A percentile compares a stretch with the other conserved stretches of the same genome.
These are phyloP conservation scores for Colletotrichum sublineola DNA, from an alignment of 2,329 filamentous ascomycete genomes.

Conservation along the genomic window DNA sequence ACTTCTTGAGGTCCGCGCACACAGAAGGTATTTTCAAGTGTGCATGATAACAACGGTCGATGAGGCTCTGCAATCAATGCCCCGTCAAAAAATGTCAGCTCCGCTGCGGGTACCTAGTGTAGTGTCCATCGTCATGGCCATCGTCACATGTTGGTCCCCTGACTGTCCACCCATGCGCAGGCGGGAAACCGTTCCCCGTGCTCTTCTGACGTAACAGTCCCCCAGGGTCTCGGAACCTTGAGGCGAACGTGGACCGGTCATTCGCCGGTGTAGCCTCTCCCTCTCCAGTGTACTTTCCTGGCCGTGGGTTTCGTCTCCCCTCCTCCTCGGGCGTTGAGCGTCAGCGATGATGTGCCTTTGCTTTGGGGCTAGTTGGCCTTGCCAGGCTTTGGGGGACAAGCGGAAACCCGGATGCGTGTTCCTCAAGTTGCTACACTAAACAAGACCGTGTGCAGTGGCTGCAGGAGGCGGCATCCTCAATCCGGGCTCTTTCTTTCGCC, in stretches of 20 bases:
- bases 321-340: not conserved
- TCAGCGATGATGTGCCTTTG: conserved; percentile 9
- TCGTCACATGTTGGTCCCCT: not conserved
- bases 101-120: not conserved
- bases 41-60: not conserved
- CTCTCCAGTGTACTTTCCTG: not conserved
- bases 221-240: not conserved
- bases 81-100: not conserved
- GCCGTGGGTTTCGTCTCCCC: not conserved
- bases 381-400: not conserved
- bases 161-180: not conserved
- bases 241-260: not conserved
- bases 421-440: not conserved
- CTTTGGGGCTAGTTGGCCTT: not conserved
- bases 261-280: not conserved
- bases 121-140: not conserved
- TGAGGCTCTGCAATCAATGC: not conserved
- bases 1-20: not conserved
- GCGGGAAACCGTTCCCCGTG: not conserved
- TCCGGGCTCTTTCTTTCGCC: not conserved
- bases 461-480: not conserved
- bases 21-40: not conserved
- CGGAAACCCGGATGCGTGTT: not conserved
- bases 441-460: not conserved
- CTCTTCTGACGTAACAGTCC: not conserved